Percentiles rank a stretch among this genome's conserved stretches.
Evolutionary conservation across 1,284 basidiomycete genomes (phyloP).

Genomic region (Uromyces viciae-fabae): DNA sequence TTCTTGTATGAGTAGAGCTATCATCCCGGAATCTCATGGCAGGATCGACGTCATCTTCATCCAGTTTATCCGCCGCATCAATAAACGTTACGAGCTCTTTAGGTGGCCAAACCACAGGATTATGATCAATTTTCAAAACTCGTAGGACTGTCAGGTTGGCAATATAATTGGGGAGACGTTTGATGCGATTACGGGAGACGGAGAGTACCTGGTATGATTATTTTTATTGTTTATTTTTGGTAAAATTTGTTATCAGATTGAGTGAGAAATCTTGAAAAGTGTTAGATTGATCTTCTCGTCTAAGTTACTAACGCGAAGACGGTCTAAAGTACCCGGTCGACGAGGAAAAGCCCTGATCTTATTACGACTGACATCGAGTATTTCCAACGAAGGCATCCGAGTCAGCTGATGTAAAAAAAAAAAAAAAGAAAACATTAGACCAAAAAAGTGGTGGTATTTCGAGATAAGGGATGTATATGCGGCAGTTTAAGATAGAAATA

Average conservation of each 20-base stretch:
- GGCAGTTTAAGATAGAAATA: too few species aligned
- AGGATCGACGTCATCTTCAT: conserved; percentile 35
- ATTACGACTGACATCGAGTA: conserved; percentile 90
- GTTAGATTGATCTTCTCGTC: too few species aligned
- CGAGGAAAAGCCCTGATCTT: conserved; percentile 76
- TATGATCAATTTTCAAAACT: conserved; percentile 81
- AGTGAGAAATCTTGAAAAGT: background rate
- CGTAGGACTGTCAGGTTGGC: conserved; percentile 69
- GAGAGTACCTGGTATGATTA: conserved; percentile 83
- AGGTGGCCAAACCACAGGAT: conserved; percentile 85
- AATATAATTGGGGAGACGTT: conserved; percentile 73
- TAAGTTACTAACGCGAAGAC: conserved; percentile 65
- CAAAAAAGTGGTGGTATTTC: background rate
- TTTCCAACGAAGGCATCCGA: conserved; percentile 80
- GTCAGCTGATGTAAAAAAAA: conserved; percentile 65
- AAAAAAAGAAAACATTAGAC: conserved; percentile 32
- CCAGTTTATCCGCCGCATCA: background rate
- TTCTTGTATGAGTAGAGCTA: conserved; percentile 57
- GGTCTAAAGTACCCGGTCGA: conserved; percentile 71
- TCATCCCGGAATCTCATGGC: conserved; percentile 59
- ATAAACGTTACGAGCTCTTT: conserved; percentile 50
- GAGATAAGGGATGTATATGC: too few species aligned
- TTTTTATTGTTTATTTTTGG: background rate
- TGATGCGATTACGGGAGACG: conserved; percentile 77
- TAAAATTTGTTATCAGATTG: background rate